Percentiles rank a stretch among this genome's conserved stretches.
These are phyloP conservation scores for Ustilago nuda DNA, from an alignment of 1,284 basidiomycete species.

Conservation along the genomic window DNA sequence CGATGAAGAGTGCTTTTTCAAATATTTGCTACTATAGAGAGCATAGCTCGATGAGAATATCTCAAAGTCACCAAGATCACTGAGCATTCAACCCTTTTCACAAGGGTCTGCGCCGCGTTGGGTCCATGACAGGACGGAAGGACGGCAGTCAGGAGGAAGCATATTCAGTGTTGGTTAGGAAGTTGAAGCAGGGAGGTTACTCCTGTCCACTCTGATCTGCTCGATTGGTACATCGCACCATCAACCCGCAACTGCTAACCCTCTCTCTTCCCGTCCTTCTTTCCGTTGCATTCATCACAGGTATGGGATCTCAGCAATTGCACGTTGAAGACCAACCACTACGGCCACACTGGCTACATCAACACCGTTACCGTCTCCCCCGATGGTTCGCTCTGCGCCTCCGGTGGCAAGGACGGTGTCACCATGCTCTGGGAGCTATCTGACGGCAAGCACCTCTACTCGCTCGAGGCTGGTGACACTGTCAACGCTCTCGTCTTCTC, in stretches of 20 bases:
- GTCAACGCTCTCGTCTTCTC: constrained; percentile 99
- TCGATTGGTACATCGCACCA: neutral
- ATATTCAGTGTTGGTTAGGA: neutral
- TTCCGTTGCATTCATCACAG: constrained; percentile 74
- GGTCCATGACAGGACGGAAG: neutral
- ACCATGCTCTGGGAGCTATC: constrained; percentile 99
- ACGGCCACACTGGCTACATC: constrained; percentile 99
- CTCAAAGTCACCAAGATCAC: constrained; percentile 81
- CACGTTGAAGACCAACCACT: constrained; percentile 99
- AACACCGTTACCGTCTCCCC: constrained; percentile 99
- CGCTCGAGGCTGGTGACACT: constrained; percentile 96
- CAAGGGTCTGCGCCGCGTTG: constrained; percentile 12
- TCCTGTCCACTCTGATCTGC: constrained; percentile 4
- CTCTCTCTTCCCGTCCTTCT: neutral
- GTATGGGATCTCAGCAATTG: constrained; percentile 99
- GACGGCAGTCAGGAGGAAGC: neutral
- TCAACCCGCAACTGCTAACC: constrained; percentile 8
- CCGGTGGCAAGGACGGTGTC: constrained; percentile 95
- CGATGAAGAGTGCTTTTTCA: constrained; percentile 69
- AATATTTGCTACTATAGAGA: constrained; percentile 89
- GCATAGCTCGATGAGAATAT: constrained; percentile 76
- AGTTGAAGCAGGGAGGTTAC: neutral
- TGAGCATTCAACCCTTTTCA: constrained; percentile 71
- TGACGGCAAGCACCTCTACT: constrained; percentile 99
- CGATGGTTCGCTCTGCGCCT: constrained; percentile 98